These are phyloP conservation scores for Dryadomyces quercus-mongolicae DNA, from an alignment of 2,329 filamentous ascomycete species.

Conservation along the genomic window DNA sequence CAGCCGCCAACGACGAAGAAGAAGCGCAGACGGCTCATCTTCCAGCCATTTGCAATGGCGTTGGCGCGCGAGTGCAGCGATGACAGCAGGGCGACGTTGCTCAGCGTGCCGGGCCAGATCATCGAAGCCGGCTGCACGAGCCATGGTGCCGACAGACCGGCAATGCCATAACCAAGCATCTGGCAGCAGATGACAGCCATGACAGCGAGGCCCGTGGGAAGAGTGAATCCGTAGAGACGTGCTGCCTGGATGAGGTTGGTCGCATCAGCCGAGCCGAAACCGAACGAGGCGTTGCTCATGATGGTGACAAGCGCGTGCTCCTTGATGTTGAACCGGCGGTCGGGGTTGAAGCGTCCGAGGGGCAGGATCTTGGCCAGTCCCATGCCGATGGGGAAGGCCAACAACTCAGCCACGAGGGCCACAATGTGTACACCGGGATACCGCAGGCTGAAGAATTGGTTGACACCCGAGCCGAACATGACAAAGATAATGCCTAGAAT, in stretches of 20 bases:
- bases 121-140: constrained; percentile 24
- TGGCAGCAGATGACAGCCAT: constrained; percentile 25
- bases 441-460: constrained; percentile 33
- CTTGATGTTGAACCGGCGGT: constrained; percentile 32
- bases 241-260: constrained; percentile 33
- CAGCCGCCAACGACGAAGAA: constrained; percentile 39
- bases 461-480: constrained; percentile 31
- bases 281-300: constrained; percentile 36
- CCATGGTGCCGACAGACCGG: constrained; percentile 23
- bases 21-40: constrained; percentile 42
- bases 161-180: constrained; percentile 25
- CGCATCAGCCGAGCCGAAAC: constrained; percentile 29
- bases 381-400: constrained; percentile 29
- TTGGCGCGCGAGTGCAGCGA: constrained; percentile 25
- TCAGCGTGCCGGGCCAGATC: constrained; percentile 26
- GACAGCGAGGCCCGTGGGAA: constrained; percentile 24
- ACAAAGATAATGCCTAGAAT: constrained; percentile 30
- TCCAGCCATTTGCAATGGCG: constrained; percentile 32
- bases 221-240: constrained; percentile 27
- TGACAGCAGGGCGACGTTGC: constrained; percentile 24
- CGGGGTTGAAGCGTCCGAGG: constrained; percentile 26
- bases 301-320: constrained; percentile 33
- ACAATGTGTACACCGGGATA: constrained; percentile 32
- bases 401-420: constrained; percentile 29
- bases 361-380: constrained; percentile 25